Evolutionary conservation across 352 stramenopile species (phyloP), one percentile per base, ranked within the genome.

Genomic region (Pythium diclinum): DNA sequence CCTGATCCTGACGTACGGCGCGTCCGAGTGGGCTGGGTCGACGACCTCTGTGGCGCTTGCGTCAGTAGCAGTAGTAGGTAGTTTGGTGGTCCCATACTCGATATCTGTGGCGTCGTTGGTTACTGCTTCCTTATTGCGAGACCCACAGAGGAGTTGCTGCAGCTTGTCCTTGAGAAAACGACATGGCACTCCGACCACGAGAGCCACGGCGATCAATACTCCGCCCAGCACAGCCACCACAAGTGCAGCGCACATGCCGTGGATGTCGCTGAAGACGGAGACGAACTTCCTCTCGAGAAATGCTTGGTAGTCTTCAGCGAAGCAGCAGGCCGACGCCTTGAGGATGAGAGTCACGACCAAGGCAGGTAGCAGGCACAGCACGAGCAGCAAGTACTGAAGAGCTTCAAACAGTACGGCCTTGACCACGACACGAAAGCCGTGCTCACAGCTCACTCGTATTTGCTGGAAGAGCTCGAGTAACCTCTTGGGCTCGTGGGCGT

Each of bases 231-330:
- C 5, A 3, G 40, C 40, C 1, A 47, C 40, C 14, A 47, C 40
- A 5, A 47, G 40, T 6, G 40, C 40, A 8, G 40, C 40, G 13
- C 40, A 47, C 40, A 47, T 47, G 3, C 40, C 40, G 16, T 47
- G 40, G 40, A 47, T 47, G 17, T 61, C 56, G 11, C 49, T 53
- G 25, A 61, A 42, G 8, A 61, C 56, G 25, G 36, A 19, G 23
- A 54, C 17, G 23, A 52, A 52, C 3, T 61, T 47, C 1, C 56
- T 38, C 2, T 51, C 4, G 4, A 61, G 38, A 33, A 61, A 54
- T 2, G 25, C 40, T 30, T 28, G 21, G 25, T 33, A 61, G 7
- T 30, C 28, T n/a, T 61, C 51, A 30, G 28, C 17, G 17, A 46
- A 49, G 7, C 49, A n/a, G 9, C 56, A 61, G 9, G 56, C 14